These are phyloP conservation scores for Ogataea trehalophila DNA, from an alignment of 805 yeast species.

Conservation along the genomic window DNA sequence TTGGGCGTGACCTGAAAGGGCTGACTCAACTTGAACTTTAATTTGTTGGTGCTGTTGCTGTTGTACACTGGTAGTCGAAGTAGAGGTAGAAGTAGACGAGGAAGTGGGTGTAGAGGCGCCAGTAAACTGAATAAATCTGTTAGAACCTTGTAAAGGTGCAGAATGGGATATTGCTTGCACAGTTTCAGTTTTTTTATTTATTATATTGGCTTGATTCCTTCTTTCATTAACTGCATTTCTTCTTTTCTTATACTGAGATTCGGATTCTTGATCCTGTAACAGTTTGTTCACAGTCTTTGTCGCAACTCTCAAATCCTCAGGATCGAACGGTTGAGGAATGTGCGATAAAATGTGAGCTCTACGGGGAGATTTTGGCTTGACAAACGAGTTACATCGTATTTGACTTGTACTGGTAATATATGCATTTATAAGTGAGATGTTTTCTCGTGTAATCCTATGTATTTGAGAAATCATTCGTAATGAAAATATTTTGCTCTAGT, in stretches of 20 bases:
- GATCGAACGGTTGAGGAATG: not conserved
- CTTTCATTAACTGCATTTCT: not conserved
- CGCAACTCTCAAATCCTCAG: not conserved
- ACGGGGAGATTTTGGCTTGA: no score
- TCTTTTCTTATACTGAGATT: not conserved
- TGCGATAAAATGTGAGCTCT: not conserved
- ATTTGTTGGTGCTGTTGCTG: not conserved
- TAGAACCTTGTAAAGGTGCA: no score
- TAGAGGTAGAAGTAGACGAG: not conserved
- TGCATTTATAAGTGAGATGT: not conserved
- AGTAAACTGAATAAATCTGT: not conserved
- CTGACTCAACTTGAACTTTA: not conserved
- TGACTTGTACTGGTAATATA: not conserved
- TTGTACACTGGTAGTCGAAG: not conserved
- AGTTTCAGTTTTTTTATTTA: not conserved
- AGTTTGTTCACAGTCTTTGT: not conserved
- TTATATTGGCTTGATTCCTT: not conserved
- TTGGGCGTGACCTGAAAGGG: not conserved
- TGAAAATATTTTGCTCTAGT: no score
- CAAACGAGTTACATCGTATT: not conserved
- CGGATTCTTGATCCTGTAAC: not conserved
- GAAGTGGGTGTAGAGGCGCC: not conserved
- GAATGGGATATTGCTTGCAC: not conserved
- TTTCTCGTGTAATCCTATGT: not conserved
- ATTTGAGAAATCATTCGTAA: not conserved